Percentiles rank a stretch among this genome's conserved stretches.
phyloP scores from a whole-genome alignment of 176 grass and related monocot species.

The Ensete ventricosum region DNA sequence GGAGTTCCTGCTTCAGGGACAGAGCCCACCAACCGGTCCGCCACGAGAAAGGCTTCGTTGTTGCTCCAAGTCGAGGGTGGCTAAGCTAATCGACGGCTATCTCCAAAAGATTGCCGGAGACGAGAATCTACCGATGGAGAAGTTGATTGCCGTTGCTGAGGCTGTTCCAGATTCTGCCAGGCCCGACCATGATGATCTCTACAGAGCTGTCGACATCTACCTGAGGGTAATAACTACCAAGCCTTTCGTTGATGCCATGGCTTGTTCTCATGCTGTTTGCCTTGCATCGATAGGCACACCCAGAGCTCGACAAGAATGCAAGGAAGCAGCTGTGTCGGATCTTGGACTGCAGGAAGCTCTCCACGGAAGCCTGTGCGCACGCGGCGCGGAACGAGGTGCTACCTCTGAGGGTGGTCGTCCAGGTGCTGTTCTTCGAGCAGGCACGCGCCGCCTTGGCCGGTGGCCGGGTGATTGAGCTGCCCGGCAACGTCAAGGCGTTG shows the following conservation, averaged over 20 bases:
- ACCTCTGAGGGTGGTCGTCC: slow-evolving; percentile 71
- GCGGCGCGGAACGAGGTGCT: slow-evolving; percentile 82
- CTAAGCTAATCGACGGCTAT: slow-evolving; percentile 65
- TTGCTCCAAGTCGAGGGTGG: slow-evolving; percentile 46
- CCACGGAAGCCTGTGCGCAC: slow-evolving; percentile 67
- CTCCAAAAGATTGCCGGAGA: slow-evolving; percentile 55
- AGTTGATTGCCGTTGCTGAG: slow-evolving; percentile 70
- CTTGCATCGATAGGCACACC: slow-evolving; percentile 40
- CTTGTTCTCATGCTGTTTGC: background rate
- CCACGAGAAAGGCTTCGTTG: slow-evolving; percentile 12
- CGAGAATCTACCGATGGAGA: slow-evolving; percentile 59
- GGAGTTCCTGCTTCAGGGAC: slow-evolving; percentile 64
- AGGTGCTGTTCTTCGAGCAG: slow-evolving; percentile 94
- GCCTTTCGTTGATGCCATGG: too few species aligned
- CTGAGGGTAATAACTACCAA: slow-evolving; percentile 42
- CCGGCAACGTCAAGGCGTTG: slow-evolving; percentile 54
- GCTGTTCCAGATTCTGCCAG: slow-evolving; percentile 59
- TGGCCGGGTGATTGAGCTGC: slow-evolving; percentile 29
- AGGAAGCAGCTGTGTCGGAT: slow-evolving; percentile 64
- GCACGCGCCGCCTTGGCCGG: slow-evolving; percentile 45
- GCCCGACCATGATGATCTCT: slow-evolving; percentile 72
- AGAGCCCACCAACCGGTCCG: slow-evolving; percentile 46
- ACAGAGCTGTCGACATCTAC: slow-evolving; percentile 82
- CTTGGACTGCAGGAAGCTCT: slow-evolving; percentile 81
- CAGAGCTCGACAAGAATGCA: slow-evolving; percentile 55